These are phyloP conservation scores for Auriscalpium orientale DNA, from an alignment of 768 basidiomycete genomes.

Conservation along the genomic window DNA sequence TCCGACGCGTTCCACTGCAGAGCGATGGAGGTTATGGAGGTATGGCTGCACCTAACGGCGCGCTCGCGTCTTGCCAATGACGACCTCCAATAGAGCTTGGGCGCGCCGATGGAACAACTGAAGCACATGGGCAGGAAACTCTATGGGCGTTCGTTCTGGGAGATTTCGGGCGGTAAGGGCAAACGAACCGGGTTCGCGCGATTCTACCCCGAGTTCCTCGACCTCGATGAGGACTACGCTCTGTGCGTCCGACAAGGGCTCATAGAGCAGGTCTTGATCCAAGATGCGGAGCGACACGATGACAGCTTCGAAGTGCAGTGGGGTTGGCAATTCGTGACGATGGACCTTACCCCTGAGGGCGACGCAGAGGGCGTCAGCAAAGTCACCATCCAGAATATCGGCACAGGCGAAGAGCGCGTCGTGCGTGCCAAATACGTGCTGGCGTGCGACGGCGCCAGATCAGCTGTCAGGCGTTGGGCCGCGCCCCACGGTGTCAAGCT, in stretches of 20 bases:
- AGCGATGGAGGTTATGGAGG: slow-evolving; percentile 5
- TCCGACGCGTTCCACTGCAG: slow-evolving; percentile 6
- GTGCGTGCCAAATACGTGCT: slow-evolving; percentile 2
- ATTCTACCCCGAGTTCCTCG: slow-evolving; percentile 6
- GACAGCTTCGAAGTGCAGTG: slow-evolving; percentile 4
- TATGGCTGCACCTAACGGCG: background rate
- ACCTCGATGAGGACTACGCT: slow-evolving; percentile 4
- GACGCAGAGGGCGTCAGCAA: background rate
- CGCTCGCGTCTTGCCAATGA: background rate
- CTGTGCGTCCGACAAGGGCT: slow-evolving; percentile 3
- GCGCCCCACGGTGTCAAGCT: background rate
- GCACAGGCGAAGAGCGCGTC: slow-evolving; percentile 1
- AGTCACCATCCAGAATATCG: background rate
- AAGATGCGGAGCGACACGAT: slow-evolving; percentile 1
- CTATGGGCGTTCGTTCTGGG: slow-evolving; percentile 6
- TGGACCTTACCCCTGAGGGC: slow-evolving; percentile 1
- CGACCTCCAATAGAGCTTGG: slow-evolving; percentile 1
- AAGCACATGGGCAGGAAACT: slow-evolving; percentile 2
- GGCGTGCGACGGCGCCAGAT: slow-evolving; percentile 3
- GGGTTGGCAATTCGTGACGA: slow-evolving; percentile 2
- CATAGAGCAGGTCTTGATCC: slow-evolving; percentile 5
- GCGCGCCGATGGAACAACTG: slow-evolving; percentile 5
- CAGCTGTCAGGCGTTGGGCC: slow-evolving; percentile 1
- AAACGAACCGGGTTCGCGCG: slow-evolving; percentile 1
- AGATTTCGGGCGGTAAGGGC: background rate